phyloP scores from a whole-genome alignment of 768 basidiomycete species.

The Termitomyces sp. region DNA sequence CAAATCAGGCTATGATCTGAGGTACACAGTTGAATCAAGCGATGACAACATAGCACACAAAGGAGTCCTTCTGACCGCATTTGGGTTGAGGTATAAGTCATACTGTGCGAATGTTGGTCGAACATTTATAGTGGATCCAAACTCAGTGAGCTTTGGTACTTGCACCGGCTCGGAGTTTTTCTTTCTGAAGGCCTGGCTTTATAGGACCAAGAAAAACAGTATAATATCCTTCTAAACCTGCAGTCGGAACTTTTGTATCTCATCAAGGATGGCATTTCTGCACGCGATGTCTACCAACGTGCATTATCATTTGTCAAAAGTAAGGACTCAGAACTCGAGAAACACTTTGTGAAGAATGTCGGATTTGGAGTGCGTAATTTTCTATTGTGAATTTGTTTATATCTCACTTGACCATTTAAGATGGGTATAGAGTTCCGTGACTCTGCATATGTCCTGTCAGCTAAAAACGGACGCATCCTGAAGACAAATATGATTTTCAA shows the following conservation, averaged over 20 bases:
- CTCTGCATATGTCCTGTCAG: conserved; percentile 70
- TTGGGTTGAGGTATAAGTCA: conserved; percentile 88
- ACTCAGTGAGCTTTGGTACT: conserved; percentile 46
- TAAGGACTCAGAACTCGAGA: conserved; percentile 79
- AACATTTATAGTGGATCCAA: conserved; percentile 93
- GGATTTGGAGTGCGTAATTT: conserved; percentile 72
- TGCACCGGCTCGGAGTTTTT: neutral
- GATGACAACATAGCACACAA: conserved; percentile 77
- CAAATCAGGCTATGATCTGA: conserved; percentile 79
- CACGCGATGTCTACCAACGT: conserved; percentile 79
- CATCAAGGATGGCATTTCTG: conserved; percentile 72
- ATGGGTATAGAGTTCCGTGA: conserved; percentile 97
- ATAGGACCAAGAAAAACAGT: conserved; percentile 90
- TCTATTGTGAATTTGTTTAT: neutral
- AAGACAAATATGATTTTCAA: conserved; percentile 83
- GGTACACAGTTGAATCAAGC: conserved; percentile 81
- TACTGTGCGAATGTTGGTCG: conserved; percentile 92
- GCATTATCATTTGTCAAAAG: conserved; percentile 64
- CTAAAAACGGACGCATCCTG: conserved; percentile 70
- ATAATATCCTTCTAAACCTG: conserved; percentile 68
- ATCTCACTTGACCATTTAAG: conserved; percentile 30
- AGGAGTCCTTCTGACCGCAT: conserved; percentile 81
- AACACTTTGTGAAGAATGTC: conserved; percentile 80
- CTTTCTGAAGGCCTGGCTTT: conserved; percentile 2
- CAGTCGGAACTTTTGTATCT: conserved; percentile 70